Evolutionary conservation across 305 asterid species (phyloP).

Genomic region (Stenogyne calaminthoides): DNA sequence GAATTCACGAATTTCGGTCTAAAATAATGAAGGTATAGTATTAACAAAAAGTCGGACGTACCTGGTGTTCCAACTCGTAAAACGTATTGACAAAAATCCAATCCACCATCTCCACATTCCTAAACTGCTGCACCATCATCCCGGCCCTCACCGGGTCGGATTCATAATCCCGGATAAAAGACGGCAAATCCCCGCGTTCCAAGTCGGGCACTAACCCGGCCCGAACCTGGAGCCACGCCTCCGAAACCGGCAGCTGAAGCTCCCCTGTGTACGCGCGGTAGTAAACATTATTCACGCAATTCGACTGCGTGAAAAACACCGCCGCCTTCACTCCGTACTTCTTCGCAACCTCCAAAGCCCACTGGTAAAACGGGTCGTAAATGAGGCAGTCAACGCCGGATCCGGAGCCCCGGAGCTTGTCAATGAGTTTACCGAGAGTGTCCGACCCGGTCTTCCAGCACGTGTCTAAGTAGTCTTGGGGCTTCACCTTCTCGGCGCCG

Average conservation of each 20-base stretch:
- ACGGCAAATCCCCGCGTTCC: slow-evolving; percentile 31
- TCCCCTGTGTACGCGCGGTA: slow-evolving; percentile 22
- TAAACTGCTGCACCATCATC: slow-evolving; percentile 24
- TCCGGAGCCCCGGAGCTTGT: slow-evolving; percentile 28
- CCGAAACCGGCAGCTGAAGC: slow-evolving; percentile 32
- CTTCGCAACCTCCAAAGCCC: slow-evolving; percentile 37
- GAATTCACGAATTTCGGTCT: too few species aligned
- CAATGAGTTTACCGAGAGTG: slow-evolving; percentile 33
- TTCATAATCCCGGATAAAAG: slow-evolving; percentile 25
- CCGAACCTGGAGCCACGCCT: slow-evolving; percentile 21
- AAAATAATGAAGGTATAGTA: too few species aligned
- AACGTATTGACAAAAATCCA: slow-evolving; percentile 42
- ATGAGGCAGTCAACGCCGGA: slow-evolving; percentile 37
- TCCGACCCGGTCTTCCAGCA: slow-evolving; percentile 34
- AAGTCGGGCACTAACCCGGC: slow-evolving; percentile 24
- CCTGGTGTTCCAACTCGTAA: slow-evolving; percentile 41
- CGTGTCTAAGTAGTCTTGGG: slow-evolving; percentile 5
- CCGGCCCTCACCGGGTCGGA: slow-evolving; percentile 15
- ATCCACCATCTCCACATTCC: slow-evolving; percentile 33
- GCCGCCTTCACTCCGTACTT: slow-evolving; percentile 23
- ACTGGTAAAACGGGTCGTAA: slow-evolving; percentile 33
- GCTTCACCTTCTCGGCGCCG: slow-evolving; percentile 16
- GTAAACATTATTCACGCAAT: slow-evolving; percentile 32
- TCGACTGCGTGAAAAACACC: slow-evolving; percentile 36
- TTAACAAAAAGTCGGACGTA: neutral